Percentiles rank a stretch among this genome's conserved stretches.
Conservation (phyloP, 148 eudicot species). For the Dianthus caryophyllus region DNA sequence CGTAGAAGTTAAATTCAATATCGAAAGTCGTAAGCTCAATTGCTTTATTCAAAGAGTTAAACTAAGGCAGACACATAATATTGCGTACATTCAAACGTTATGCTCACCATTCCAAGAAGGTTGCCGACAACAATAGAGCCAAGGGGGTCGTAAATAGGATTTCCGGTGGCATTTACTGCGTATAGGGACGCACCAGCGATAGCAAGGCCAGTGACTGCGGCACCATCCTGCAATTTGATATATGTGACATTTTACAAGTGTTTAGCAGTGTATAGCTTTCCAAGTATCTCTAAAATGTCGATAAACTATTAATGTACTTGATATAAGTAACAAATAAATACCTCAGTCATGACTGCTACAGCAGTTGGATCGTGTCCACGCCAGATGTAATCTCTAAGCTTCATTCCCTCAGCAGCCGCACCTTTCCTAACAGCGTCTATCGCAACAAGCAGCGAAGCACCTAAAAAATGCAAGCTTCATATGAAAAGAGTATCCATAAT, state of each 20-base stretch:
- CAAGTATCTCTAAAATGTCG: not conserved
- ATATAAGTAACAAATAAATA: slow-evolving; percentile 7
- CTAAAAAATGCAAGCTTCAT: slow-evolving; percentile 33
- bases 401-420: slow-evolving; percentile 98
- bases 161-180: slow-evolving; percentile 86
- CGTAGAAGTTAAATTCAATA: not conserved
- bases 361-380: slow-evolving; percentile 99
- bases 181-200: slow-evolving; percentile 88
- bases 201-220: slow-evolving; percentile 84
- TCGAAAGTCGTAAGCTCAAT: not conserved
- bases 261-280: not conserved
- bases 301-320: not conserved
- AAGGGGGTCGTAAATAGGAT: slow-evolving; percentile 87
- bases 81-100: not conserved
- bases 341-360: slow-evolving; percentile 99
- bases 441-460: slow-evolving; percentile 91
- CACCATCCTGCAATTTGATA: slow-evolving; percentile 66
- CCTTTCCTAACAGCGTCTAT: slow-evolving; percentile 93
- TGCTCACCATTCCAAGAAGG: slow-evolving; percentile 83
- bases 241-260: not conserved
- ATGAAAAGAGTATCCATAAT: slow-evolving; percentile 5
- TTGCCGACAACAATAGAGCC: slow-evolving; percentile 94
- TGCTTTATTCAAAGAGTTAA: no score
- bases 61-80: not conserved
- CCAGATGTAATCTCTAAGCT: slow-evolving; percentile 88